Evolutionary conservation across 1,139 yeast genomes (phyloP).

Genomic region (Diutina rugosa): DNA sequence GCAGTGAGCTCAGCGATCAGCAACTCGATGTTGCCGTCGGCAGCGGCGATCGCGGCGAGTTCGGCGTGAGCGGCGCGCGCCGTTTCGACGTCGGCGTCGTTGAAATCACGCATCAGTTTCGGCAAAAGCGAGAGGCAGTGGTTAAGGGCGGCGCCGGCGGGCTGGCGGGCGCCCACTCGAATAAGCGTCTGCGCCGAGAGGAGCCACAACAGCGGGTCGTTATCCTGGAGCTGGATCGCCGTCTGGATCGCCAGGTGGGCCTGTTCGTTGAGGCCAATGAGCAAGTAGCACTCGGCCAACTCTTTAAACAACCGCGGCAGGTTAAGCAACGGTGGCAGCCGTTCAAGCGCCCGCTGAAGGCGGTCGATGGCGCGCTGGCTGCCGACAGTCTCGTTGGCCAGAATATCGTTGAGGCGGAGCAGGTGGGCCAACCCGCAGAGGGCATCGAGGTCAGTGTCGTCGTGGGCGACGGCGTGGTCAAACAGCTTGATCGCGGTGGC

Average conservation of each 20-base stretch:
- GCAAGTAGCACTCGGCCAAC: conserved; percentile 35
- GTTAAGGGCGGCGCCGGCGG: conserved; percentile 33
- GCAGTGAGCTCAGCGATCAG: conserved; percentile 35
- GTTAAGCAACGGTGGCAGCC: conserved; percentile 18
- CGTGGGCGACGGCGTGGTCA: conserved; percentile 32
- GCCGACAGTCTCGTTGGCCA: conserved; percentile 24
- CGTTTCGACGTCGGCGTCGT: conserved; percentile 24
- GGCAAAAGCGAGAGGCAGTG: conserved; percentile 30
- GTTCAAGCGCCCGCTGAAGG: conserved; percentile 24
- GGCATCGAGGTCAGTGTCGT: conserved; percentile 27
- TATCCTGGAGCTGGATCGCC: conserved; percentile 29
- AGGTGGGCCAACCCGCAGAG: conserved; percentile 29
- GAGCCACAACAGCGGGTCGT: conserved; percentile 33
- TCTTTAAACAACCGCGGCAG: conserved; percentile 30
- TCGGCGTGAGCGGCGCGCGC: conserved; percentile 42
- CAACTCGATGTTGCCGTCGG: conserved; percentile 34
- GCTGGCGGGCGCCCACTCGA: conserved; percentile 27
- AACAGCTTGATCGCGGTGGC: conserved; percentile 30
- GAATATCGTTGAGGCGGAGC: conserved; percentile 24
- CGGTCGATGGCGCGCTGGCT: conserved; percentile 30
- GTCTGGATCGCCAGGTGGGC: conserved; percentile 36
- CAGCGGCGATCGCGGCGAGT: conserved; percentile 38
- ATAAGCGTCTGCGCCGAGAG: conserved; percentile 33
- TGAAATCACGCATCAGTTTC: conserved; percentile 13
- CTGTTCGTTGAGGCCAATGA: conserved; percentile 34